A percentile compares a stretch with the other conserved stretches of the same genome.
phyloP scores from a whole-genome alignment of 2,329 filamentous ascomycete species.

The Fusarium brevicatenulatum region DNA sequence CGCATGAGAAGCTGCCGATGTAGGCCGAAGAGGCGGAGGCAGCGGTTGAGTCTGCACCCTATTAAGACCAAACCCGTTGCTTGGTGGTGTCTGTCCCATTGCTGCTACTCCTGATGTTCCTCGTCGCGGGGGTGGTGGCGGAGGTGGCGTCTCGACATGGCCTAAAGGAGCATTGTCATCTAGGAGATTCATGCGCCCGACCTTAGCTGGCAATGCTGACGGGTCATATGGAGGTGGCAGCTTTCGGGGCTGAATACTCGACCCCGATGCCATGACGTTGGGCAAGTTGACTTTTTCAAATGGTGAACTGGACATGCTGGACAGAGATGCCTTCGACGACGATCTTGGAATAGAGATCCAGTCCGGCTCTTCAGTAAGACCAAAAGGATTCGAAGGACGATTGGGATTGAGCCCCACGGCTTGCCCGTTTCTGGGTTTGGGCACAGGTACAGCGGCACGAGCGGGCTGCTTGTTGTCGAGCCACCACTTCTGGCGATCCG shows the following conservation, averaged over 20 bases:
- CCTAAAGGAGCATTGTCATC: conserved; percentile 50
- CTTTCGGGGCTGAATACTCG: conserved; percentile 59
- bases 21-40: conserved; percentile 46
- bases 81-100: conserved; percentile 18
- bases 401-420: conserved; percentile 76
- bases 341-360: conserved; percentile 77
- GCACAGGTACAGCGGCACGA: conserved; percentile 75
- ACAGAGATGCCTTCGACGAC: conserved; percentile 63
- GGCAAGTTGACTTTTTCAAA: conserved; percentile 68
- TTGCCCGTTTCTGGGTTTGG: conserved; percentile 60
- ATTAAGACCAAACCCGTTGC: conserved; percentile 32
- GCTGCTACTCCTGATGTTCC: conserved; percentile 46
- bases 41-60: conserved; percentile 44
- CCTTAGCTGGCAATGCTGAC: conserved; percentile 56
- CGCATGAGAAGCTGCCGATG: conserved; percentile 49
- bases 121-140: conserved; percentile 57
- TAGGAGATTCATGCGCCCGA: conserved; percentile 55
- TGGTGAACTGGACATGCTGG: conserved; percentile 67
- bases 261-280: conserved; percentile 55
- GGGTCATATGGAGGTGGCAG: conserved; percentile 63
- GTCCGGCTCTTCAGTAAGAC: conserved; percentile 77
- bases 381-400: conserved; percentile 84
- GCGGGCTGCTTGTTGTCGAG: conserved; percentile 77
- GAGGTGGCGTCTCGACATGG: conserved; percentile 54
- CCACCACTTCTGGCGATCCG: conserved; percentile 77